phyloP scores from a whole-genome alignment of 2,329 filamentous ascomycete species.

The Neocucurbitaria cava region DNA sequence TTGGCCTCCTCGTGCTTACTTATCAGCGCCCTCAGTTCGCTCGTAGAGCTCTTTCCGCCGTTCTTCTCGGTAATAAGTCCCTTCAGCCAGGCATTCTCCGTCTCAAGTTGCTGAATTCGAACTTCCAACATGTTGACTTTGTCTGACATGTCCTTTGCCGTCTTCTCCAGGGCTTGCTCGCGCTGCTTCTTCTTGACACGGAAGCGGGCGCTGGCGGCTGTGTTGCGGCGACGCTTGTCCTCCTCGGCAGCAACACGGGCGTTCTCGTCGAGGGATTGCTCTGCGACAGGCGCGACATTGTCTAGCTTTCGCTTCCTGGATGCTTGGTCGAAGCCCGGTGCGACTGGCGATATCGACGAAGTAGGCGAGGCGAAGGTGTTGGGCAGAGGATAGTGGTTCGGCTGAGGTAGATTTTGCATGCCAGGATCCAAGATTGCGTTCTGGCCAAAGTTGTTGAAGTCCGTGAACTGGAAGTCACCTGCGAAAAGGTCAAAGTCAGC shows the following conservation, averaged over 20 bases:
- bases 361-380: constrained; percentile 37
- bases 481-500: constrained; percentile 46
- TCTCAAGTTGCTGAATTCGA: constrained; percentile 58
- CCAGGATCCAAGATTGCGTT: constrained; percentile 41
- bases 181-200: constrained; percentile 64
- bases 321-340: constrained; percentile 34
- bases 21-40: constrained; percentile 43
- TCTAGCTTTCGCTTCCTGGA: constrained; percentile 58
- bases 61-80: constrained; percentile 60
- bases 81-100: constrained; percentile 62
- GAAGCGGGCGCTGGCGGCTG: constrained; percentile 60
- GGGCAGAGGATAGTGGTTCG: constrained; percentile 32
- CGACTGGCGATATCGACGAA: constrained; percentile 38
- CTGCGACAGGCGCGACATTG: constrained; percentile 35
- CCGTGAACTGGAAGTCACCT: constrained; percentile 56
- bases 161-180: constrained; percentile 60
- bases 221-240: constrained; percentile 62
- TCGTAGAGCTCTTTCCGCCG: constrained; percentile 42
- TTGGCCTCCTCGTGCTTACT: constrained; percentile 44
- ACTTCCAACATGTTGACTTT: constrained; percentile 54
- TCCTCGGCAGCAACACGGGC: constrained; percentile 58
- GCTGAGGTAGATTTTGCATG: constrained; percentile 35
- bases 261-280: constrained; percentile 52
- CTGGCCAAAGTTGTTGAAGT: constrained; percentile 52
- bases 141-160: constrained; percentile 59